A percentile compares a stretch with the other conserved stretches of the same genome.
phyloP scores from a whole-genome alignment of 345 rosid genomes.

The Brassica rapa region DNA sequence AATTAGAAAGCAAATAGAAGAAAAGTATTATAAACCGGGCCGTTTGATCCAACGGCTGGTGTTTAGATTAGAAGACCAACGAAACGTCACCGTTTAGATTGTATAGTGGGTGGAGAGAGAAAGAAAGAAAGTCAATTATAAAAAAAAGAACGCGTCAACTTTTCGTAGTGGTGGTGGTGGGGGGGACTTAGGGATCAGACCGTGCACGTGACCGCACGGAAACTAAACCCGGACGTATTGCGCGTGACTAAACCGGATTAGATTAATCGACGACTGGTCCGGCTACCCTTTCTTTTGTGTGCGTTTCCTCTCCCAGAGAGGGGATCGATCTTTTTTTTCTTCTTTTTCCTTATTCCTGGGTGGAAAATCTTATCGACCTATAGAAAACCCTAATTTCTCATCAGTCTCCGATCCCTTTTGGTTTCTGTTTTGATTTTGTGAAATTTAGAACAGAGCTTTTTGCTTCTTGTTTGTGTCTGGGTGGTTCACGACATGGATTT shows the following conservation, averaged over 20 bases:
- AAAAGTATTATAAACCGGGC: neutral
- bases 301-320: slow-evolving; percentile 19
- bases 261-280: slow-evolving; percentile 76
- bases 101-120: slow-evolving; percentile 14
- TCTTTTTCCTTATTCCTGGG: neutral
- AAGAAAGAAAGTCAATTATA: slow-evolving; percentile 1
- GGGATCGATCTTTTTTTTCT: slow-evolving; percentile 17
- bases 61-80: neutral
- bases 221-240: slow-evolving; percentile 73
- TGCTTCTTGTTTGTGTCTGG: slow-evolving; percentile 28
- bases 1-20: neutral
- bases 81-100: neutral
- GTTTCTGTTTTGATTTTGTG: slow-evolving; percentile 20
- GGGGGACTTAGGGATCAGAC: neutral
- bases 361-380: slow-evolving; percentile 34
- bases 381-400: slow-evolving; percentile 51
- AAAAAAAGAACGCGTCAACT: slow-evolving; percentile 19
- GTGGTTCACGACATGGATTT: slow-evolving; percentile 63
- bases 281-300: slow-evolving; percentile 42
- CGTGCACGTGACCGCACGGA: slow-evolving; percentile 47
- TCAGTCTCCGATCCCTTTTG: slow-evolving; percentile 27
- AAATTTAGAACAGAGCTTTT: slow-evolving; percentile 2
- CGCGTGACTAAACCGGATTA: slow-evolving; percentile 54
- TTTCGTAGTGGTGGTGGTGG: neutral
- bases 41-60: neutral